Base-by-base conservation (phyloP, 2,329 filamentous ascomycete species). In the Curvularia verruculosa region DNA sequence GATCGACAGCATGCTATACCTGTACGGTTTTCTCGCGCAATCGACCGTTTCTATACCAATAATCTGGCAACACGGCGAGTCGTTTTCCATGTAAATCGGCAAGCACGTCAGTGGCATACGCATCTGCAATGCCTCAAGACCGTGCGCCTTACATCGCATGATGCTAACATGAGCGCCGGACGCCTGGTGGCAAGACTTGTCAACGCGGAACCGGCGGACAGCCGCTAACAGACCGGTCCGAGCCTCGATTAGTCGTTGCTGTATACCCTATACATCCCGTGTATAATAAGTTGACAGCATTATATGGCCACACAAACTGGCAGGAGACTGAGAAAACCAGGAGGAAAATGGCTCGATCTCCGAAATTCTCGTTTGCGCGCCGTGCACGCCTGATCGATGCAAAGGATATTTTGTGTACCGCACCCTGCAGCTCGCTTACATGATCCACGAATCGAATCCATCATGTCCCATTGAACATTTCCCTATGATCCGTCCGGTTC, bases 351-450 rank as follows among this genome's bases (percentile, higher is more conserved):
- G 31, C 28, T 29, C 8, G 39, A 23, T 54, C 39, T 23, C 29
- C 34, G 45, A 45, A 7, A 29, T 24, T 19, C n/a, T 45, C 43
- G 31, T 45, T 18, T 36, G 43, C 4, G 31, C 15, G 31, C 37
- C 29, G 21, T 48, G 21, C 31, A 37, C 15, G 9, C 24, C 31
- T 48, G 29, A 24, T 34, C 24, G 44, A 24, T 45, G 31, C 44
- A 39, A 52, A 28, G 49, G 49, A 12, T 41, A 56, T 49, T 47
- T 37, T 36, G 28, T 39, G 36, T 46, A 47, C 31, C 44, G 44
- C 29, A 23, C 43, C 43, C 26, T 28, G 29, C 21, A 36, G 28
- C 49, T 57, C 50, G 49, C 44, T 57, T 57, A 26, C 50, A 19
- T 8, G 21, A 28, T 34, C 44, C 44, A 34, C 49, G 44, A 54